phyloP scores from a whole-genome alignment of 139 green algal species.

The Zygnema cylindricum region DNA sequence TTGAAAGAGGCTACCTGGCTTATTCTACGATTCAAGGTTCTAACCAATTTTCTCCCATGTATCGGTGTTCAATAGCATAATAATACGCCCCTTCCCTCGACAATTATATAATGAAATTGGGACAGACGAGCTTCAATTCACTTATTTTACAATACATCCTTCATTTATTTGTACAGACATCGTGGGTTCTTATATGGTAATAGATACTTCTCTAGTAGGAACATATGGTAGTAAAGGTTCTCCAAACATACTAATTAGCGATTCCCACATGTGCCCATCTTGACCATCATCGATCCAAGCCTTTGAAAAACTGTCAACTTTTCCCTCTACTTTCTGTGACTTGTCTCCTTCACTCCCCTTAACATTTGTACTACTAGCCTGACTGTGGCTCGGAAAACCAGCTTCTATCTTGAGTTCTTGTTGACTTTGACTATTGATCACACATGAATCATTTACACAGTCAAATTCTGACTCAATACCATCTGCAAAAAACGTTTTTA shows the following conservation, averaged over 20 bases:
- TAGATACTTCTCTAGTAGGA: background rate
- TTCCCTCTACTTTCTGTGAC: background rate
- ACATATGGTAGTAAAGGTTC: slow-evolving; percentile 48
- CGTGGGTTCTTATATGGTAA: slow-evolving; percentile 1
- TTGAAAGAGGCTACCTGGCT: too few relatives aligned
- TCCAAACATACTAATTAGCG: slow-evolving; percentile 32
- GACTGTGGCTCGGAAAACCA: background rate
- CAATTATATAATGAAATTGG: too few relatives aligned
- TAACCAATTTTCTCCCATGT: too few relatives aligned
- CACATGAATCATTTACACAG: background rate
- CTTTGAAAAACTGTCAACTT: background rate
- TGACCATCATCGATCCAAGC: slow-evolving; percentile 37
- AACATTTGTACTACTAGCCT: slow-evolving; percentile 2
- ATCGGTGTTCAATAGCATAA: too few relatives aligned
- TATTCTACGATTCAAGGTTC: too few relatives aligned
- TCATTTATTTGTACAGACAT: too few relatives aligned
- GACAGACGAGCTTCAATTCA: too few relatives aligned
- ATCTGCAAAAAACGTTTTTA: background rate
- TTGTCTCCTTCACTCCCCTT: background rate
- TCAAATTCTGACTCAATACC: background rate
- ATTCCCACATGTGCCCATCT: background rate
- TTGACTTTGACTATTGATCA: background rate
- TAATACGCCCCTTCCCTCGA: too few relatives aligned
- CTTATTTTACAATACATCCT: too few relatives aligned
- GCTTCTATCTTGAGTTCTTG: background rate